phyloP scores from a whole-genome alignment of 1,284 basidiomycete genomes.

The Uromyces viciae-fabae region DNA sequence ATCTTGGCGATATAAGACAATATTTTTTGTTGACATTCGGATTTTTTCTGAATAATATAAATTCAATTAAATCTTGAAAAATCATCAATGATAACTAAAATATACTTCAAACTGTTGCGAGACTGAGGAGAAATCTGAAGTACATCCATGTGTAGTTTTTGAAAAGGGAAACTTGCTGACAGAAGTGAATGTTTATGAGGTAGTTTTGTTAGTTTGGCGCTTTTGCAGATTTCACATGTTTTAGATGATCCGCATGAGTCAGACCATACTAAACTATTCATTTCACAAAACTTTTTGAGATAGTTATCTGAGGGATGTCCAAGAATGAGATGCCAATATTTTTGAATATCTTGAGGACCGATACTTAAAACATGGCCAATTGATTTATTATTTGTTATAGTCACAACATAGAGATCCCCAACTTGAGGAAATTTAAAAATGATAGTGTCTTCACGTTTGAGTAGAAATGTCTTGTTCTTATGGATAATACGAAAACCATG shows the following conservation, averaged over 20 bases:
- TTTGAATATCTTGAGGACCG: not conserved
- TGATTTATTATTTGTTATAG: not conserved
- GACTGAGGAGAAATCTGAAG: not conserved
- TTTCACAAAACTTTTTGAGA: not conserved
- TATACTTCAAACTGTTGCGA: not conserved
- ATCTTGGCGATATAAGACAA: not conserved
- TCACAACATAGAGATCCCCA: not conserved
- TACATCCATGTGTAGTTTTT: not conserved
- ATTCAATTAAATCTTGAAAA: constrained; percentile 1
- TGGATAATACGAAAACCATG: not conserved
- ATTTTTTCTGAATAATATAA: not conserved
- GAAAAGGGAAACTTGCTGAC: not conserved
- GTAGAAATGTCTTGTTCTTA: not conserved
- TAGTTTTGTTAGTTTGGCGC: not conserved
- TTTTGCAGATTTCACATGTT: not conserved
- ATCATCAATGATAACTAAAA: constrained; percentile 14
- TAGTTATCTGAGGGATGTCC: not conserved
- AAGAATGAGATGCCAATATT: not conserved
- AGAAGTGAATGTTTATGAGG: not conserved
- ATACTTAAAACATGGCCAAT: not conserved
- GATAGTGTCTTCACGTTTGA: not conserved
- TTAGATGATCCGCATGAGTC: not conserved
- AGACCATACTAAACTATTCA: not conserved
- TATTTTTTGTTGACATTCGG: not conserved
- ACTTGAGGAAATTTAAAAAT: not conserved